Conservation (phyloP, 768 basidiomycete species). For the Lyophyllum semitale region DNA sequence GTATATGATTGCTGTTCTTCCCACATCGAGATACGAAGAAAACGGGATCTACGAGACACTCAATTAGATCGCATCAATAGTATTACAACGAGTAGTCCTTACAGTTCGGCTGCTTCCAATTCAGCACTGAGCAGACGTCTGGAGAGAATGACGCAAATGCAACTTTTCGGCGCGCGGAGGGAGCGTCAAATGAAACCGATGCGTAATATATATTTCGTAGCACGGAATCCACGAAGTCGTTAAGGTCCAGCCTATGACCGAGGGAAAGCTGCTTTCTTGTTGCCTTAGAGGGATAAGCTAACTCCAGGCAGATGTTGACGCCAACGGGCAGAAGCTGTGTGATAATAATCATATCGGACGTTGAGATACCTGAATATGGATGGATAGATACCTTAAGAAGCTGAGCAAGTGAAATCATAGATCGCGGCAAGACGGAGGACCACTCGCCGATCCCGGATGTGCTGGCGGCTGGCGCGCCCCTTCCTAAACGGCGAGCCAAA, state of each 20-base stretch:
- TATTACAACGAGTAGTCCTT: constrained; percentile 24
- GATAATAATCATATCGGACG: constrained; percentile 6
- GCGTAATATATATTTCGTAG: constrained; percentile 81
- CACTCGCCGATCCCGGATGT: constrained; percentile 40
- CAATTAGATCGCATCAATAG: not conserved
- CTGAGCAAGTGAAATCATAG: constrained; percentile 75
- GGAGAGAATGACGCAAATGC: constrained; percentile 94
- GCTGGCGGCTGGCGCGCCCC: constrained; percentile 34
- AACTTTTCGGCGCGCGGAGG: constrained; percentile 68
- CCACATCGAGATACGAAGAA: constrained; percentile 93
- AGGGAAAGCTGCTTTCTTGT: constrained; percentile 44
- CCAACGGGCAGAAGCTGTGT: constrained; percentile 56
- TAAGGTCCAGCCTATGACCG: constrained; percentile 66
- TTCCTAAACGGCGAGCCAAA: constrained; percentile 56
- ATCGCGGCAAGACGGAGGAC: constrained; percentile 43
- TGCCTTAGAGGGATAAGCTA: constrained; percentile 69
- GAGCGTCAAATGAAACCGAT: constrained; percentile 50
- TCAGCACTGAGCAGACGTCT: constrained; percentile 84
- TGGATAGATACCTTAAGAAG: constrained; percentile 60
- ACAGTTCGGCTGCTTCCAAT: constrained; percentile 99
- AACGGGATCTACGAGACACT: constrained; percentile 73
- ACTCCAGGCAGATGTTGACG: constrained; percentile 80
- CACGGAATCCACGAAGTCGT: constrained; percentile 82
- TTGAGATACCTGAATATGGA: not conserved
- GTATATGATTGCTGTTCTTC: constrained; percentile 41